A percentile compares a stretch with the other conserved stretches of the same genome.
phyloP scores from a whole-genome alignment of 2,329 filamentous ascomycete species.

The Fusarium sp. region DNA sequence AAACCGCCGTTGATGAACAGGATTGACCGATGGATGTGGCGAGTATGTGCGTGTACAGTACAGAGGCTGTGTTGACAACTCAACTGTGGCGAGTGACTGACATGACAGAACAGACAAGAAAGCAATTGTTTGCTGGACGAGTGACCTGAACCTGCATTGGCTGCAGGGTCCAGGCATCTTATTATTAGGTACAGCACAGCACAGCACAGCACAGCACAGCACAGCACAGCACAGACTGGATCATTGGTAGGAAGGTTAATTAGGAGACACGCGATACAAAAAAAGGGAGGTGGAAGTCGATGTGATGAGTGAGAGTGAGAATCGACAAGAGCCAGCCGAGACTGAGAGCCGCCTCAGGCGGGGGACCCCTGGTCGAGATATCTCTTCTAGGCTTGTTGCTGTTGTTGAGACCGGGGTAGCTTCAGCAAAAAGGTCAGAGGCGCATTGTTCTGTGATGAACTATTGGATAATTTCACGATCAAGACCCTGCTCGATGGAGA shows the following conservation, averaged over 20 bases:
- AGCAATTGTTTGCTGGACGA: not conserved
- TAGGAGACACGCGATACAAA: slow-evolving; percentile 26
- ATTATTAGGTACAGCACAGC: not conserved
- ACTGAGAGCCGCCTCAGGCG: slow-evolving; percentile 33
- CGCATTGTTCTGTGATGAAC: slow-evolving; percentile 15
- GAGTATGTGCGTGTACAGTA: slow-evolving; percentile 23
- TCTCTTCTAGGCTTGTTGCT: slow-evolving; percentile 31
- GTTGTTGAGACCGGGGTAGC: slow-evolving; percentile 31
- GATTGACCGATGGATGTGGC: slow-evolving; percentile 20
- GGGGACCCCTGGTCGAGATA: slow-evolving; percentile 32
- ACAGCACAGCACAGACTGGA: not conserved
- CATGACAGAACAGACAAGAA: not conserved
- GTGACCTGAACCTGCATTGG: slow-evolving; percentile 12
- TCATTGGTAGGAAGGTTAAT: not conserved
- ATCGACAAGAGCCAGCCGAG: slow-evolving; percentile 20
- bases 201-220: too few species aligned
- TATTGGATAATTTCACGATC: slow-evolving; percentile 21
- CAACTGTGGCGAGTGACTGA: slow-evolving; percentile 21
- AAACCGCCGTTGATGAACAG: not conserved
- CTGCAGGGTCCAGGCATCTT: not conserved
- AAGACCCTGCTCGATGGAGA: slow-evolving; percentile 13
- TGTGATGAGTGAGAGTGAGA: slow-evolving; percentile 1
- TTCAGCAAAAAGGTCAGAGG: slow-evolving; percentile 7
- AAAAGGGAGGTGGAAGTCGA: slow-evolving; percentile 41
- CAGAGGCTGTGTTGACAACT: slow-evolving; percentile 19